phyloP scores from a whole-genome alignment of 768 basidiomycete species.

The Sporobolomyces roseus region DNA sequence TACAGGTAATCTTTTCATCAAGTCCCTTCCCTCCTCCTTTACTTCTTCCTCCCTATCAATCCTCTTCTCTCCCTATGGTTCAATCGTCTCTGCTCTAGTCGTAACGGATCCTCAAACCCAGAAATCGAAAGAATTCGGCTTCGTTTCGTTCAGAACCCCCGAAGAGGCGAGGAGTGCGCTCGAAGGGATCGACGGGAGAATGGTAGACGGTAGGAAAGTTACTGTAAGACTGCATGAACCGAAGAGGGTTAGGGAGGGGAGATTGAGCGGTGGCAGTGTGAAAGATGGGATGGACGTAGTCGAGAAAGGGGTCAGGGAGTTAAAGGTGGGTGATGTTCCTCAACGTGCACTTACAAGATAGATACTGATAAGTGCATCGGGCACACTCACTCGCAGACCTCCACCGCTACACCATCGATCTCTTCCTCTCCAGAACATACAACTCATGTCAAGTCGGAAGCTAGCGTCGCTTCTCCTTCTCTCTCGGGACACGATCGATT shows the following conservation, averaged over 20 bases:
- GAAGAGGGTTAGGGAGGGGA: conserved; percentile 84
- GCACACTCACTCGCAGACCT: too few species aligned
- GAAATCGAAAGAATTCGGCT: conserved; percentile 82
- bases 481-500: not conserved
- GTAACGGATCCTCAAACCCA: conserved; percentile 75
- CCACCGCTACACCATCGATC: too few species aligned
- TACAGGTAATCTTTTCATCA: conserved; percentile 38
- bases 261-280: conserved; percentile 57
- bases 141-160: conserved; percentile 79
- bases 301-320: conserved; percentile 44
- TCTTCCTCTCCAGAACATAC: too few species aligned
- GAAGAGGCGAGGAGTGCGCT: conserved; percentile 74
- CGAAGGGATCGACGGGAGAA: conserved; percentile 72
- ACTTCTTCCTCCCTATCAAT: conserved; percentile 79
- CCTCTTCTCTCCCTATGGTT: conserved; percentile 71
- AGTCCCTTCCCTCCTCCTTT: conserved; percentile 81
- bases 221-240: conserved; percentile 86
- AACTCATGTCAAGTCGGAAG: too few species aligned
- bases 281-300: conserved; percentile 55
- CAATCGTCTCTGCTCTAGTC: conserved; percentile 88
- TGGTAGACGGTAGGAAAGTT: conserved; percentile 66
- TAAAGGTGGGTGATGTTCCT: not conserved
- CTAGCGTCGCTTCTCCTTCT: not conserved
- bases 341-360: too few species aligned
- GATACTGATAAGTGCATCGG: too few species aligned